Evolutionary conservation across 345 rosid genomes (phyloP), one percentile per base, ranked within the genome.

Genomic region (Isatis tinctoria): DNA sequence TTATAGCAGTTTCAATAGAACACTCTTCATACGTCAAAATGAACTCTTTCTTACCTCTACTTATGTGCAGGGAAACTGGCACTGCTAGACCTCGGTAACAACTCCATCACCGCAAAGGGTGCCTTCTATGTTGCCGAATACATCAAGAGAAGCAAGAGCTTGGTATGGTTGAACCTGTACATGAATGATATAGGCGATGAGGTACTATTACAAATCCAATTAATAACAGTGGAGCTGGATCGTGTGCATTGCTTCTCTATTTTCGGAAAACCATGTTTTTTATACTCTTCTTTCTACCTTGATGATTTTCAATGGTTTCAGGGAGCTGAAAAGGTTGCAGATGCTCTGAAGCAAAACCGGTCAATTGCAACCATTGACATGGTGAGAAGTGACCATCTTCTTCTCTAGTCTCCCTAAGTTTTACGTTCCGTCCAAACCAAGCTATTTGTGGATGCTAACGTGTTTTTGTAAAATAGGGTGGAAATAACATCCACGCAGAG

Each of bases 181-280:
- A 94, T 94, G 98, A 91, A 94, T 80, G 98, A 94, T 84, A 82
- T 94, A 28, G 92, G 97, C 17, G 96, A 91, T 80, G 95, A 89
- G 97, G 97, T 94, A 85, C n/a, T 51, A 6, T 30, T 32, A 63
- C 18, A 12, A 28, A 49, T 68, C 53, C 60, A 64, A 3, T 72
- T 26, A 17, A 36, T 64, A 13, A 10, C 47, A 30, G 3, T 58
- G 27, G 32, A 53, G 44, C 70, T 69, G 60, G 40, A 69, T 37
- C 2, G 36, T 65, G 20, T 64, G 36, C 1, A 0, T 20, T 43
- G 18, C 32, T 52, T 58, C 39, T 24, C 37, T 67, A 58, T 24
- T 39, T 6, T 54, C 14, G 3, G 10, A 36, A 47, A 36, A 36
- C 40, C 8, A 10, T 60, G 47, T 65, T 28, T 20, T 1, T 63